Base-by-base conservation (phyloP, 495 filamentous ascomycete species). In the Cudoniella acicularis region DNA sequence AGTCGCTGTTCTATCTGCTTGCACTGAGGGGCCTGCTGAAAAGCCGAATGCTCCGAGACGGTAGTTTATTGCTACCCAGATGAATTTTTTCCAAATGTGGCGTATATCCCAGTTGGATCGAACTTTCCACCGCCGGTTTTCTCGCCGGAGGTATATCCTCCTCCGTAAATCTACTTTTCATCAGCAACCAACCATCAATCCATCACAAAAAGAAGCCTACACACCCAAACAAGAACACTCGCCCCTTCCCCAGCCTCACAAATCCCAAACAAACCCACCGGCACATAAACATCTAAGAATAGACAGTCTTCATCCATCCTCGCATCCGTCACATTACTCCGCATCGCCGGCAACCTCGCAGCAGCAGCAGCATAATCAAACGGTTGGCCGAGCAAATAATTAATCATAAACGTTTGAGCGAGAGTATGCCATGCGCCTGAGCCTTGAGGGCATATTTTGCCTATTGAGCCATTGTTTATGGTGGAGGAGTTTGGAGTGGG, bases 61-160 rank as follows among this genome's bases (percentile, higher is more conserved):
- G 59, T 88, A 87, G 61, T 87, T 87, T 24, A 83, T 54, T 17
- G 82, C 68, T 4, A 87, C 82, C 56, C 75, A 88, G 18, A 88
- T 77, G 50, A 85, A 72, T 18, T 79, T 10, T 21, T 30, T 18
- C 20, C 27, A 10, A 26, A 9, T 16, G 13, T 8, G 10, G 21
- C n/a, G 13, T 36, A 36, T 22, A 54, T 10, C 13, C 41, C 50
- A 4, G 57, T 42, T 30, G 49, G 49, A 24, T 22, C 13, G 30
- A 36, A 36, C 30, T 36, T 47, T 24, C 24, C 50, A 23, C 2
- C 8, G 4, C 8, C 45, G n/a, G 43, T 30, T 24, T 87, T 86
- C 18, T 73, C 72, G 2, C 85, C 82, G 26, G 70, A 54, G 4
- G 71, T 65, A 47, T 80, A 88, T 0, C 78, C 84, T 10, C 85